Evolutionary conservation across 2,329 filamentous ascomycete species (phyloP), one percentile per base, ranked within the genome.

Genomic region (Aspergillus sp.): DNA sequence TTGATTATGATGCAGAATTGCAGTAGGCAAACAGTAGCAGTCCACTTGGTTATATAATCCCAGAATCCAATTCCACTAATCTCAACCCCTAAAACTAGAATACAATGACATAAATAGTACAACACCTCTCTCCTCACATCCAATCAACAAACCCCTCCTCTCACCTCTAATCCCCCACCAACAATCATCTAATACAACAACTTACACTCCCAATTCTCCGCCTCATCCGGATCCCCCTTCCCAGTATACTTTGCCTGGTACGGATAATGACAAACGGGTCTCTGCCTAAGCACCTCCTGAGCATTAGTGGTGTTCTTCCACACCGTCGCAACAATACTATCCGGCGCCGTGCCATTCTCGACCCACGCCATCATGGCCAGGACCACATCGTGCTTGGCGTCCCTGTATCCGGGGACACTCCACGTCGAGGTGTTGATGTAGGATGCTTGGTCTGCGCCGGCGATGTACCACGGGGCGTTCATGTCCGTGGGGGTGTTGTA

Each of bases 341-440:
- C 19, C 8, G 55, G 55, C 1, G 41, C 43, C 5, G 43, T 49
- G 28, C 43, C 55, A 17, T 49, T 39, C 43, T 57, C 55, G 0
- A 57, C 55, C 55, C 55, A 57, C 7, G n/a, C 9, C 43, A 57
- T 57, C 30, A 57, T 10, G 19, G 55, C 55, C 4, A 48, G 21
- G 4, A 57, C 3, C 3, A 38, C 32, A 23, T 57, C 55, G 21
- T 57, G 55, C 17, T 36, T 9, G 2, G 55, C 28, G n/a, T 57
- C 55, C 28, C n/a, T 3, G 9, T 25, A 57, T 3, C 21, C 30
- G 21, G 43, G 55, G 10, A 50, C 45, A 15, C 43, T 17, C 25
- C 23, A 48, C 4, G 28, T 4, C 15, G 21, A 38, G 19, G 23
- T 36, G 30, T 5, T 10, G 39, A 47, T 28, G 36, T 2, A 17